Evolutionary conservation across 495 filamentous ascomycete genomes (phyloP).

Genomic region (Neurospora sp.): DNA sequence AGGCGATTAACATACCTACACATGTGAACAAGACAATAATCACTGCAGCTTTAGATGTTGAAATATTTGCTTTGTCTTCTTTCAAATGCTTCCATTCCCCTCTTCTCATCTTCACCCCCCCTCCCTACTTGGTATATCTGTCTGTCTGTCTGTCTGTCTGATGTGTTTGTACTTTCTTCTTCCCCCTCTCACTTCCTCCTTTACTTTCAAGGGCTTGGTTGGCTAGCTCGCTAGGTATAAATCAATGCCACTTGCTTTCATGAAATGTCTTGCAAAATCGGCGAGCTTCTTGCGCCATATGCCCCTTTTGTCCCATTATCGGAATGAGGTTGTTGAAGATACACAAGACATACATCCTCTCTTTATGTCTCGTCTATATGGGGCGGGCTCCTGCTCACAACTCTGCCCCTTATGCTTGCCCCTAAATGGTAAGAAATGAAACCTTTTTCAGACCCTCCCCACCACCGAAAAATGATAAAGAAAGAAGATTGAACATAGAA

Average conservation of each 20-base stretch:
- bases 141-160: not conserved
- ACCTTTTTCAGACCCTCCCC: not conserved
- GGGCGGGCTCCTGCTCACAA: not conserved
- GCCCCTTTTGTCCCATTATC: not conserved
- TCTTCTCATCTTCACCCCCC: not conserved
- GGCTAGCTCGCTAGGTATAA: not conserved
- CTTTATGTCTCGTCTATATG: not conserved
- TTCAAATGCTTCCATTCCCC: not conserved
- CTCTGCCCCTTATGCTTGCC: not conserved
- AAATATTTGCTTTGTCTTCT: not conserved
- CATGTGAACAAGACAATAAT: not conserved
- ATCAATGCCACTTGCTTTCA: not conserved
- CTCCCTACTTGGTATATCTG: not conserved
- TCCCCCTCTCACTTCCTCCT: not conserved
- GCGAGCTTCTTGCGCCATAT: not conserved
- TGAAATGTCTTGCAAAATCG: not conserved
- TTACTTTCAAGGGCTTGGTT: not conserved
- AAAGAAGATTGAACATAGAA: not conserved
- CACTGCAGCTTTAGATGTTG: not conserved
- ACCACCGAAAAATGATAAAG: not conserved
- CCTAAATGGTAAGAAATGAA: not conserved
- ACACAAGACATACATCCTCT: not conserved
- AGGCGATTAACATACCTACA: not conserved
- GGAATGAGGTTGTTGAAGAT: not conserved
- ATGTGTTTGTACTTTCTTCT: not conserved